Base-by-base conservation (phyloP, 345 rosid genomes). In the Corchorus olitorius region DNA sequence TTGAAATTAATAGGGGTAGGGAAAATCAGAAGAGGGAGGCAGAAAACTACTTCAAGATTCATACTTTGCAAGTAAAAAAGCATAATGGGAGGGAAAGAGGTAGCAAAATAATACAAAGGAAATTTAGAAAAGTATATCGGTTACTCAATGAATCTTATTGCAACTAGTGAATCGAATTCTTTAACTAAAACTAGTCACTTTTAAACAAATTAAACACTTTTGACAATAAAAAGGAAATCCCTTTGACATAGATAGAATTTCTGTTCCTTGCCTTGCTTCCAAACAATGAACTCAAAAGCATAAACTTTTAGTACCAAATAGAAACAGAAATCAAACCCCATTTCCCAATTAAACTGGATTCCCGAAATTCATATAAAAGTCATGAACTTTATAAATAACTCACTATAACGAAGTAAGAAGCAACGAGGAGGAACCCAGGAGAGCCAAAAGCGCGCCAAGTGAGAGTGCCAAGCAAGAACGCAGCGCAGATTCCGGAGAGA, bases 381-480 rank as follows among this genome's bases (percentile, higher is more conserved):
- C 72, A 49, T 6, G 48, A 15, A 1, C 27, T 1, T 46, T 49
- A 1, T 14, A n/a, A 19, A 6, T 22, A 4, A 80, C 88, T 89
- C 77, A 87, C 92, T 6, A 89, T 59, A 50, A 89, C 86, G 78
- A 93, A 94, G 81, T 91, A 93, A 65, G 87, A 65, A 73, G 98
- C 98, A 61, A 93, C 98, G 27, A 94, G 90, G 34, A 93, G 93
- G 53, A 92, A 96, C 8, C 95, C 99, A 62, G 95, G 80, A 39
- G 97, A 83, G 8, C 94, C 94, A 74, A 92, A 96, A 70, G 99
- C 97, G 33, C 99, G 92, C 99, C 99, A 96, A 71, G 97, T 92
- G 75, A 96, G 91, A 76, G 93, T 89, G 6, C 95, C 98, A 62
- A 96, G 87, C 84, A 93, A 78, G 79, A 92, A 96, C 1, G 99